Conservation (phyloP, 768 basidiomycete genomes). For the Neoboletus brunneissimus region DNA sequence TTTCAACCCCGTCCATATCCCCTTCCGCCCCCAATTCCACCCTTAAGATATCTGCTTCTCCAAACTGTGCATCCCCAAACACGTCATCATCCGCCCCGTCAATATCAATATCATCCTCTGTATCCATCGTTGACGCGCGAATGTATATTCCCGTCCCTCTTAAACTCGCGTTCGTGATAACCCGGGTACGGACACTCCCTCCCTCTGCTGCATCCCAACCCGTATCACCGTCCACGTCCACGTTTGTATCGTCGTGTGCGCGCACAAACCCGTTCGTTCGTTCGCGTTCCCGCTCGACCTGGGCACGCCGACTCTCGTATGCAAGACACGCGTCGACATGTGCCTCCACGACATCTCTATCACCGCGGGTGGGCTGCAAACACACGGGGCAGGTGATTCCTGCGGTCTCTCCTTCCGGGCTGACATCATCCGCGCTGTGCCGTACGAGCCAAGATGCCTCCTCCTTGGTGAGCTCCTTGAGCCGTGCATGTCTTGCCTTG, state of each 20-base stretch:
- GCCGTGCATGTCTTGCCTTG: constrained; percentile 61
- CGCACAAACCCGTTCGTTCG: constrained; percentile 29
- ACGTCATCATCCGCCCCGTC: constrained; percentile 70
- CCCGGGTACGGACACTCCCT: constrained; percentile 42
- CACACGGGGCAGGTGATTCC: constrained; percentile 73
- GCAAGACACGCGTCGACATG: constrained; percentile 81
- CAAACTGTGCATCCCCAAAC: constrained; percentile 74
- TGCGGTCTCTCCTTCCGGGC: constrained; percentile 35
- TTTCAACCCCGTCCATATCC: constrained; percentile 10
- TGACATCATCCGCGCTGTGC: constrained; percentile 29
- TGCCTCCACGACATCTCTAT: constrained; percentile 70
- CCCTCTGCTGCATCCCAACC: constrained; percentile 38
- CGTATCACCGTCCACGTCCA: constrained; percentile 32
- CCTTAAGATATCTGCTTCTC: constrained; percentile 62
- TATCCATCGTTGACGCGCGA: constrained; percentile 54
- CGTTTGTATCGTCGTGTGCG: constrained; percentile 32
- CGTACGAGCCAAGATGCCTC: constrained; percentile 39
- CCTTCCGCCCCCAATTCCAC: constrained; percentile 36
- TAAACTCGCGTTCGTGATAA: constrained; percentile 35
- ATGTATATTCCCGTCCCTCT: constrained; percentile 70
- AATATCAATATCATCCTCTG: constrained; percentile 78
- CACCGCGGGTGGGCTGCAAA: constrained; percentile 52
- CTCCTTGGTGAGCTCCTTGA: constrained; percentile 66
- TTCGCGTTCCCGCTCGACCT: constrained; percentile 31
- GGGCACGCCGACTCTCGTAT: constrained; percentile 44